Evolutionary conservation across 179 eudicot genomes (phyloP), one percentile per base, ranked within the genome.

Genomic region (Beta macrorhiza): DNA sequence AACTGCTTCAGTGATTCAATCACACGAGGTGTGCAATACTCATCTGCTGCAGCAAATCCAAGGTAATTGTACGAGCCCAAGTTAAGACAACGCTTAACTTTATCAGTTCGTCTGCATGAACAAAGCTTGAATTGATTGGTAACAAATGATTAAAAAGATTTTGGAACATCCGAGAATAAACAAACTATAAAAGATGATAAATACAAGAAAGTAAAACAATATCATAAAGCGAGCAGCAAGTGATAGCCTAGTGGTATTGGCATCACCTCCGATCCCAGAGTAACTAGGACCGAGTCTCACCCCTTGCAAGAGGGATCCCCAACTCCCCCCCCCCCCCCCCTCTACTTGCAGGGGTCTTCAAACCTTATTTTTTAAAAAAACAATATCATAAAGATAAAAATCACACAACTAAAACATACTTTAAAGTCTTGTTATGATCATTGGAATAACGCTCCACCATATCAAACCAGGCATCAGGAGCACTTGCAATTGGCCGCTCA

Each of bases 381-480:
- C 42, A 37, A 37, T 29, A 61, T 74, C 56, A 22, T 47, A 77
- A 70, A 63, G 25, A 9, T 22, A 51, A 57, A 74, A 71, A 63
- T 22, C 25, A 13, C 56, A 56, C n/a, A 22, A 51, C 32, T 57
- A 45, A 81, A 51, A 88, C 97, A 84, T 86, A 97, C 99, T 85
- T 85, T 42, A 97, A 81, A 25, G 99, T 97, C 89, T 97, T 97
- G 93, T 97, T 97, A 72, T 80, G 80, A 82, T 97, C 99, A 78
- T 92, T 90, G 58, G 99, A 97, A 85, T 88, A 87, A 76, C 99
- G 99, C 84, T 94, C 99, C 79, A 92, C 97, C 85, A 94, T 90
- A 88, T 97, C 92, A 85, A 97, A 91, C 99, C 99, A 97, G 82
- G 99, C 93, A 92, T 97, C 99, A 25, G 99, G 99, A 78, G 98